Base-by-base conservation (phyloP, 2,329 filamentous ascomycete genomes). In the Erysiphe neolycopersici region DNA sequence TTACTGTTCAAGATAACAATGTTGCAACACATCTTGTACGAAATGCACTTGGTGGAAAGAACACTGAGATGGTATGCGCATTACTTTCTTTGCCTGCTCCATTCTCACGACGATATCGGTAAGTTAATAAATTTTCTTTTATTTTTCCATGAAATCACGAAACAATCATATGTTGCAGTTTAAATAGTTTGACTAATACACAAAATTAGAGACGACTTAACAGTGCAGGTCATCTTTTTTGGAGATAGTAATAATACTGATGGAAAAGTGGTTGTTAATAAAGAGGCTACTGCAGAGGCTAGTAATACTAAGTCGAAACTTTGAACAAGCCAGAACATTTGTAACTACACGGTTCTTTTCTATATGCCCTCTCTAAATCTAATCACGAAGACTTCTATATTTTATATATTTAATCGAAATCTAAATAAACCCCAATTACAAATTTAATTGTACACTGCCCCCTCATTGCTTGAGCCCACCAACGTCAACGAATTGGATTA, bases 161-260 rank as follows among this genome's bases (percentile, higher is more conserved):
- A 8, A 26, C 6, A 5, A 26, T 26, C 4, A 26, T 26, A 4
- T 26, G 22, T 26, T 26, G 22, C 4, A 1, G 22, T 8, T 1
- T 26, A 26, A 26, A 26, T 26, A 26, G 22, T 26, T 8, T 26
- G 4, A 26, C 22, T 26, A 26, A 26, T 26, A 19, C 45, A 42
- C 30, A 33, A 2, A 12, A 22, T 10, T 22, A 87, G 83, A 51
- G 89, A 98, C 57, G 89, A 98, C 58, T 64, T 98, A 49, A 98
- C 89, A 0, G 87, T 98, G 14, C 83, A 98, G 60, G 89, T 98
- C 47, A 92, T 98, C 56, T 98, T 98, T 68, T 98, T 98, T 54
- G 89, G 89, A 47, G 73, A 92, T 52, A 73, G 77, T 32, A 65
- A 76, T 43, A 76, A 76, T 57, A 79, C 69, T 29, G 22, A 26